These are phyloP conservation scores for Haematococcus lacustris DNA, from an alignment of 139 green algal genomes.

Conservation along the genomic window DNA sequence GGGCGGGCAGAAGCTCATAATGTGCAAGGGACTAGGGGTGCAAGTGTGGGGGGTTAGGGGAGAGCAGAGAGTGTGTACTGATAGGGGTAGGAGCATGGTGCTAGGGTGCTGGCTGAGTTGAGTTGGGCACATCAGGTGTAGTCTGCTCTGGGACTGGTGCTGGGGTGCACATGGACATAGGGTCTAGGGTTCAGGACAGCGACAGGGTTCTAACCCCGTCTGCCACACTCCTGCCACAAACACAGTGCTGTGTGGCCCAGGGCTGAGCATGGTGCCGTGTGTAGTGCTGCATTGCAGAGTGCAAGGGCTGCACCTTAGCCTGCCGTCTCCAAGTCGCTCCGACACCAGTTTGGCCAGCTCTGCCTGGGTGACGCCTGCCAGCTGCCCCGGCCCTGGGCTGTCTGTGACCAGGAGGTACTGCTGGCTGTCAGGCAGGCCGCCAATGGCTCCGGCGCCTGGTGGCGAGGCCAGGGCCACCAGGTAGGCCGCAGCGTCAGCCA, in stretches of 20 bases:
- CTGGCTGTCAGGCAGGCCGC: not conserved
- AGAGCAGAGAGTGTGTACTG: no score
- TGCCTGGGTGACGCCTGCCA: not conserved
- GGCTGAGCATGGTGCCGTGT: not conserved
- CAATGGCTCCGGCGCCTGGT: not conserved
- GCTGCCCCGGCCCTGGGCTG: not conserved
- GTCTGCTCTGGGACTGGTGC: no score
- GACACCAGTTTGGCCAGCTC: not conserved
- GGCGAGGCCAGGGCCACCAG: not conserved
- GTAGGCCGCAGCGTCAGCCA: slow-evolving; percentile 35
- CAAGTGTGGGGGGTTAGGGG: not conserved
- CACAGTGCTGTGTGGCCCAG: not conserved
- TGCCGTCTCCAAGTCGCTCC: not conserved
- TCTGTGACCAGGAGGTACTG: slow-evolving; percentile 17
- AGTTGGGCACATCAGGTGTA: no score
- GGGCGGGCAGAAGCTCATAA: not conserved
- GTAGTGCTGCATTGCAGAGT: not conserved
- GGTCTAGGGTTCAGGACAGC: not conserved
- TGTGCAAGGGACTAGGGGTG: not conserved
- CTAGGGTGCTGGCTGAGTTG: no score
- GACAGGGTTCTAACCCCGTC: not conserved
- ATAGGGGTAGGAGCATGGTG: no score
- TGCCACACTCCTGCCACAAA: not conserved
- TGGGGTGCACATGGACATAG: not conserved
- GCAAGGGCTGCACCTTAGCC: not conserved